Evolutionary conservation across 768 basidiomycete genomes (phyloP), one percentile per base, ranked within the genome.

Genomic region (Kwoniella dejecticola): DNA sequence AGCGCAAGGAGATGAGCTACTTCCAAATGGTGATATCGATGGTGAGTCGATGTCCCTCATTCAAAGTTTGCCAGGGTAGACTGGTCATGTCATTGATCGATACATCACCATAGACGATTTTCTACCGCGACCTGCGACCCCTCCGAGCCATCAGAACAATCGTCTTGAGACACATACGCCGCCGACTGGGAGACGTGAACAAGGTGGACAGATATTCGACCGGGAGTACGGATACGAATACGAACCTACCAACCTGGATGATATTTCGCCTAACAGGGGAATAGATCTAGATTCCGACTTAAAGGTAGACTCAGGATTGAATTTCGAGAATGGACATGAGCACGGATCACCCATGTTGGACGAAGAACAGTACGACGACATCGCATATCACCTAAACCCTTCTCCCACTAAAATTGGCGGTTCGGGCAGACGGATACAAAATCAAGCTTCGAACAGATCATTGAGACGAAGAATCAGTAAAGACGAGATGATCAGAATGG

Each of bases 241-340:
- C 10, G 27, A 30, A 50, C 30, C 30, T 50, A 50, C 48, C 12
- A 36, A 50, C 21, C 21, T 50, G 1, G 48, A 36, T 31, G 48
- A 50, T 2, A 36, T 31, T 29, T 50, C 48, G 21, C 48, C 48
- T 31, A 31, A 50, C 19, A 50, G 48, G 12, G 48, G 48, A 1
- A 50, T 50, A 50, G 48, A 50, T 6, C n/a, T 48, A 6, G 26
- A 48, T 47, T 27, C 11, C 6, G 46, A 47, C 10, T 11, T 48
- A 30, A 24, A 50, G n/a, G n/a, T n/a, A n/a, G n/a, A n/a, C 1
- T 2, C 33, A 29, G 29, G 33, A 33, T 33, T 50, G 48, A 29
- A 31, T 5, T 15, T 31, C 1, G 17, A 24, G 33, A 17, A 50
- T 30, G 4, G 3, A 0, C 46, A 48, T 48, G 17, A 8, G 24